phyloP scores from a whole-genome alignment of 495 filamentous ascomycete genomes.

The Neohortaea acidophila region DNA sequence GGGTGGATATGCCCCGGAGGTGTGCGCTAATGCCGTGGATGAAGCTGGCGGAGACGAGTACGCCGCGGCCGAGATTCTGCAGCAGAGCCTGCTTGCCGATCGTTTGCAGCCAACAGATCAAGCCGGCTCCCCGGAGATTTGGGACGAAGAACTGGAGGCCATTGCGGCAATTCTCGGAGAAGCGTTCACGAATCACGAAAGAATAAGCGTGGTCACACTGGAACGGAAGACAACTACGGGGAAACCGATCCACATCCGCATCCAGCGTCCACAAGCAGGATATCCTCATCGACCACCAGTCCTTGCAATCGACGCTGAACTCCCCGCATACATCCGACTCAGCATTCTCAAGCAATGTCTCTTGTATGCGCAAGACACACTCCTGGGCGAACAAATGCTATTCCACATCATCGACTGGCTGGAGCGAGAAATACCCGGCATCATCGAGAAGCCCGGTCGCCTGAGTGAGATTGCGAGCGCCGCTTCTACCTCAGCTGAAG shows the following conservation, averaged over 20 bases:
- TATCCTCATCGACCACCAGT: constrained; percentile 71
- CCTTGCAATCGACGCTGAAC: constrained; percentile 46
- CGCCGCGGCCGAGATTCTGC: constrained; percentile 62
- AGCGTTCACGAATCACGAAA: constrained; percentile 35
- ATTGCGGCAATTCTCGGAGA: constrained; percentile 67
- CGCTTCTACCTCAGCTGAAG: constrained; percentile 34
- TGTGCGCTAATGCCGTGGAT: constrained; percentile 62
- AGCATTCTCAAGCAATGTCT: constrained; percentile 72
- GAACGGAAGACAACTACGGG: constrained; percentile 24
- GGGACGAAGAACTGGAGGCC: constrained; percentile 71
- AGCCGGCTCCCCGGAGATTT: constrained; percentile 37
- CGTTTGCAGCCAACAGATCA: constrained; percentile 9
- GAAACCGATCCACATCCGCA: constrained; percentile 32
- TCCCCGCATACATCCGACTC: constrained; percentile 88
- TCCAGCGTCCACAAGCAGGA: constrained; percentile 36
- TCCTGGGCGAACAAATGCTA: constrained; percentile 72
- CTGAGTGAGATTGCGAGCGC: constrained; percentile 67
- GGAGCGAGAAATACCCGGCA: constrained; percentile 55
- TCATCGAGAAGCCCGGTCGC: constrained; percentile 67
- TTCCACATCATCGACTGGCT: constrained; percentile 85
- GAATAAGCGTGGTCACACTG: constrained; percentile 48
- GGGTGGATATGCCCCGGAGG: constrained; percentile 68
- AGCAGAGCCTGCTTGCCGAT: constrained; percentile 42
- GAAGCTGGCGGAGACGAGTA: constrained; percentile 53
- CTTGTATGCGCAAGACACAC: constrained; percentile 45